Evolutionary conservation across 2,329 filamentous ascomycete species (phyloP).

Genomic region (Colletotrichum tofieldiae): DNA sequence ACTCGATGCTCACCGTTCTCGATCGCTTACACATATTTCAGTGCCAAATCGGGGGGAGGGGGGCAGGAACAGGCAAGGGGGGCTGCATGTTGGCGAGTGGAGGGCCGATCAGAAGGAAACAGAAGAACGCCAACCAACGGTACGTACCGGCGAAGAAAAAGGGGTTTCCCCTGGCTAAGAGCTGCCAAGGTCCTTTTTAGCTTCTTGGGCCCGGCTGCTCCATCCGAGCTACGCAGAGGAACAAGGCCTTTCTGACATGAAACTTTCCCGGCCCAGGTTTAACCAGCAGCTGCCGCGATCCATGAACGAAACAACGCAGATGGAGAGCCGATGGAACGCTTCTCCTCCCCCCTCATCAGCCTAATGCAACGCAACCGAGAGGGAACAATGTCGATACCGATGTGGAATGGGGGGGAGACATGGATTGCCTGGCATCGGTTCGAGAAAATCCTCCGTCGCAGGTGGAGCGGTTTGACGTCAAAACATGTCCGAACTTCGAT

Average conservation of each 20-base stretch:
- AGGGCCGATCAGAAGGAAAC: slow-evolving; percentile 8
- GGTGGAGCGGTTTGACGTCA: slow-evolving; percentile 2
- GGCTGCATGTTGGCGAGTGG: neutral
- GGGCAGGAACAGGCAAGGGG: slow-evolving; percentile 5
- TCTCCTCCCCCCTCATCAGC: neutral
- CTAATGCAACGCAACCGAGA: neutral
- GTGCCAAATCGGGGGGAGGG: slow-evolving; percentile 14
- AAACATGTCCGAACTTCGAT: neutral
- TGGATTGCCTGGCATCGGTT: neutral
- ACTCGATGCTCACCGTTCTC: slow-evolving; percentile 19
- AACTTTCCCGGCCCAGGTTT: slow-evolving; percentile 4
- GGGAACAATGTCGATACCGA: neutral
- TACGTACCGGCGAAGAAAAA: slow-evolving; percentile 18
- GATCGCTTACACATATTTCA: slow-evolving; percentile 1
- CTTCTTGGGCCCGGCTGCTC: slow-evolving; percentile 14
- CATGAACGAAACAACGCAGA: slow-evolving; percentile 9
- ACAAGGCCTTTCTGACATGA: neutral
- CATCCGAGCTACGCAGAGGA: slow-evolving; percentile 17
- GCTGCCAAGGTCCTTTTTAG: slow-evolving; percentile 3
- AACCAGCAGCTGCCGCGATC: neutral
- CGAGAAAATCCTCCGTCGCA: neutral
- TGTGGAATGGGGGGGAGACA: neutral
- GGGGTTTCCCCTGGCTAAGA: slow-evolving; percentile 13
- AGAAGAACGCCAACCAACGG: slow-evolving; percentile 4
- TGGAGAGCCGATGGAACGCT: slow-evolving; percentile 26